These are phyloP conservation scores for Arachnomyces sp. DNA, from an alignment of 2,329 filamentous ascomycete species.

Conservation along the genomic window DNA sequence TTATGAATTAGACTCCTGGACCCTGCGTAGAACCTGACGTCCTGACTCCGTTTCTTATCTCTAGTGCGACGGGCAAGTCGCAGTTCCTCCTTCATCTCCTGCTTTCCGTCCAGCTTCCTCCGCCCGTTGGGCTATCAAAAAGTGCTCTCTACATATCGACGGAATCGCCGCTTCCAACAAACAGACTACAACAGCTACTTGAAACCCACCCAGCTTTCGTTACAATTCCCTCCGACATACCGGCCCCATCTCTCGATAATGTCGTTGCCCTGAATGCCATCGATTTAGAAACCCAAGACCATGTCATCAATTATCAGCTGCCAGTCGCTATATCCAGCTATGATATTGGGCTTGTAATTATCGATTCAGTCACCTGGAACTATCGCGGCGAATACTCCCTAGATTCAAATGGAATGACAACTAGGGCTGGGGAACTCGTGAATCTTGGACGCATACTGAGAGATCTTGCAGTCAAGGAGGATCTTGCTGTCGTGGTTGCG, in stretches of 20 bases:
- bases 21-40: not conserved
- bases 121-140: constrained; percentile 61
- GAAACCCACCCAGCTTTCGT: constrained; percentile 55
- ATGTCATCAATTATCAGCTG: constrained; percentile 87
- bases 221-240: constrained; percentile 27
- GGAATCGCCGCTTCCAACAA: constrained; percentile 76
- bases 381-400: constrained; percentile 71
- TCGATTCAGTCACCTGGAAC: constrained; percentile 93
- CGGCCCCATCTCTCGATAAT: constrained; percentile 60
- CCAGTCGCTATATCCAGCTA: constrained; percentile 73
- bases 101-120: constrained; percentile 72
- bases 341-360: constrained; percentile 69
- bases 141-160: constrained; percentile 91
- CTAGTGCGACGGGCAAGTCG: constrained; percentile 82
- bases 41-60: constrained; percentile 6
- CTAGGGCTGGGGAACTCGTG: constrained; percentile 67
- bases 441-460: constrained; percentile 67
- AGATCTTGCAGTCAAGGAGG: constrained; percentile 63
- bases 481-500: constrained; percentile 79
- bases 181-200: constrained; percentile 73
- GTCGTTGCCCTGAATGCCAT: constrained; percentile 77
- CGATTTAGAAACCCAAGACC: constrained; percentile 89
- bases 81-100: constrained; percentile 83
- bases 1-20: not conserved
- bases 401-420: constrained; percentile 53